These are phyloP conservation scores for Didymella pomorum DNA, from an alignment of 2,329 filamentous ascomycete species.

Conservation along the genomic window DNA sequence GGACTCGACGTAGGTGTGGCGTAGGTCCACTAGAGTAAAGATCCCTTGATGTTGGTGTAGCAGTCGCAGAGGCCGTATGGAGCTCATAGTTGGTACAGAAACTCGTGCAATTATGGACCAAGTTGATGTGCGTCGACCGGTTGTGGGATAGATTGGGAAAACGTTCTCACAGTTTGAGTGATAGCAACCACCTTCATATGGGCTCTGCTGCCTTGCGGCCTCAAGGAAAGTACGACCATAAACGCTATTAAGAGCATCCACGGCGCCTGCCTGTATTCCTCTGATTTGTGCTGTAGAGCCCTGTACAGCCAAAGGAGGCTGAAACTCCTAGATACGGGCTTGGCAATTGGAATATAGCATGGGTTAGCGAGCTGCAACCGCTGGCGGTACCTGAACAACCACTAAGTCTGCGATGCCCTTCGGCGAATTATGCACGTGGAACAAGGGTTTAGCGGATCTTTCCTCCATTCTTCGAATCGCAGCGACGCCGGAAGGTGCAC, in stretches of 20 bases:
- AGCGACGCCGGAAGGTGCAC: not conserved
- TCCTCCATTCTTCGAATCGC: not conserved
- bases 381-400: conserved; percentile 1
- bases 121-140: not conserved
- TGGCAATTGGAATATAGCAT: not conserved
- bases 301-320: conserved; percentile 1
- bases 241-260: not conserved
- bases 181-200: not conserved
- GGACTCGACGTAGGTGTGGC: not conserved
- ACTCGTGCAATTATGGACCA: not conserved
- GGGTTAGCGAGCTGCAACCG: conserved; percentile 4
- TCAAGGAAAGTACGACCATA: not conserved
- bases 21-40: not conserved
- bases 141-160: too few relatives aligned
- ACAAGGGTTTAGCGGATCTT: not conserved
- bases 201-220: not conserved
- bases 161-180: not conserved
- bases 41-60: not conserved
- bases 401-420: conserved; percentile 30
- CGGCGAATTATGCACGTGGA: not conserved
- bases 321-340: not conserved
- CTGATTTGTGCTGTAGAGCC: not conserved
- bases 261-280: not conserved
- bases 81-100: not conserved
- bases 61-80: not conserved